phyloP scores from a whole-genome alignment of 345 rosid species.

The Chamaenerion angustifolium region DNA sequence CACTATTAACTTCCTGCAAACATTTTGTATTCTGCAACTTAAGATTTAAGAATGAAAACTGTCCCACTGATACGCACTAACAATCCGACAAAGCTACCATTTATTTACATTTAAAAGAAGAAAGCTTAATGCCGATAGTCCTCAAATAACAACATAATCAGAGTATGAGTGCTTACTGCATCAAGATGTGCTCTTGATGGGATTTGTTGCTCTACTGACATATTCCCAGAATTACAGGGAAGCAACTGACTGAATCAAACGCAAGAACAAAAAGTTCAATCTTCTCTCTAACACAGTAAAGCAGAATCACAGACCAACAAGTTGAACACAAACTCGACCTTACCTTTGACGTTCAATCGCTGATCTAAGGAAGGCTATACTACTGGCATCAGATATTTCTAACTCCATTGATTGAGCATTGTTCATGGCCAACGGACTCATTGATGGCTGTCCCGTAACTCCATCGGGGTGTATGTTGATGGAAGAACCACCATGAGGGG shows the following conservation, averaged over 20 bases:
- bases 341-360: conserved; percentile 40
- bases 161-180: conserved; percentile 21
- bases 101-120: background rate
- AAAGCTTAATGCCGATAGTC: background rate
- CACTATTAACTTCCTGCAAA: conserved; percentile 41
- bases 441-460: conserved; percentile 41
- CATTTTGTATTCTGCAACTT: conserved; percentile 11
- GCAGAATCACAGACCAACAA: background rate
- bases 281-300: background rate
- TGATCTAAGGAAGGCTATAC: conserved; percentile 34
- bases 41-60: conserved; percentile 6
- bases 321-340: background rate
- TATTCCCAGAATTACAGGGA: conserved; percentile 40
- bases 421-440: conserved; percentile 47
- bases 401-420: conserved; percentile 35
- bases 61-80: no score
- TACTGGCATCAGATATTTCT: conserved; percentile 47
- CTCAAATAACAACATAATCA: background rate
- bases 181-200: conserved; percentile 24
- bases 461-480: conserved; percentile 39
- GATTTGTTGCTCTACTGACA: conserved; percentile 38
- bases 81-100: background rate
- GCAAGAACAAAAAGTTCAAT: conserved; percentile 1
- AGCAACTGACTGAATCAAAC: conserved; percentile 38
- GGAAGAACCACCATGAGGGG: conserved; percentile 28